A percentile compares a stretch with the other conserved stretches of the same genome.
Conservation (phyloP, 2,329 filamentous ascomycete genomes). For the Colletotrichum chlorophyti region DNA sequence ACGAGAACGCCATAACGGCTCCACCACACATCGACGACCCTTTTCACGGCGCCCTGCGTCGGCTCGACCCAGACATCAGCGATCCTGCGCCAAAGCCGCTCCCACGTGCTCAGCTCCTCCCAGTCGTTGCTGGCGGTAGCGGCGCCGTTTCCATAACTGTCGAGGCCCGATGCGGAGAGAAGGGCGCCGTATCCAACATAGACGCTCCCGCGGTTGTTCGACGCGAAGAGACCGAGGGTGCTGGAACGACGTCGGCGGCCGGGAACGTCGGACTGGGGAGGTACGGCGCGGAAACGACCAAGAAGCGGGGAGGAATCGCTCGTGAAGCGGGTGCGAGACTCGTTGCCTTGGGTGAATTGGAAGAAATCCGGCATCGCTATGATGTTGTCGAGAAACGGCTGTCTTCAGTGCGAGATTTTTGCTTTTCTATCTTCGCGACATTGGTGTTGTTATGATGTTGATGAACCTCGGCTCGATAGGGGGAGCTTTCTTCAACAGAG, state of each 20-base stretch:
- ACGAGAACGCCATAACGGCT: constrained; percentile 66
- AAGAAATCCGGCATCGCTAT: constrained; percentile 68
- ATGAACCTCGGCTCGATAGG: background rate
- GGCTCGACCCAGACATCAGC: constrained; percentile 68
- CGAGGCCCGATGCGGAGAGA: constrained; percentile 48
- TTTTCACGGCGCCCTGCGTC: constrained; percentile 62
- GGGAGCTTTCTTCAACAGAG: background rate
- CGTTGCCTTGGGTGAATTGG: constrained; percentile 70
- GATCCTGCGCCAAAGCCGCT: constrained; percentile 42
- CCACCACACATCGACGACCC: constrained; percentile 69
- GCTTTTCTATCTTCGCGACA: constrained; percentile 14
- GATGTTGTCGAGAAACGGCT: constrained; percentile 12
- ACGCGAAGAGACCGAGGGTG: constrained; percentile 34
- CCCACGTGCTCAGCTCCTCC: constrained; percentile 42
- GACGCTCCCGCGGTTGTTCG: constrained; percentile 54
- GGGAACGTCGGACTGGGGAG: constrained; percentile 44
- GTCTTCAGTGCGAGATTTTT: too few species aligned
- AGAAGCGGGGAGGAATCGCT: constrained; percentile 66
- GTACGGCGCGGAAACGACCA: constrained; percentile 70
- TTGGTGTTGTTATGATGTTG: constrained; percentile 17
- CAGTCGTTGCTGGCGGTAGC: constrained; percentile 40
- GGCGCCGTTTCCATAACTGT: constrained; percentile 38
- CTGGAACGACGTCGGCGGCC: constrained; percentile 38
- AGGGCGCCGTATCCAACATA: constrained; percentile 64
- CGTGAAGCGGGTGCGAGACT: constrained; percentile 58